A percentile compares a stretch with the other conserved stretches of the same genome.
Evolutionary conservation across 2,329 filamentous ascomycete species (phyloP).

Genomic region (Aspergillus persii): DNA sequence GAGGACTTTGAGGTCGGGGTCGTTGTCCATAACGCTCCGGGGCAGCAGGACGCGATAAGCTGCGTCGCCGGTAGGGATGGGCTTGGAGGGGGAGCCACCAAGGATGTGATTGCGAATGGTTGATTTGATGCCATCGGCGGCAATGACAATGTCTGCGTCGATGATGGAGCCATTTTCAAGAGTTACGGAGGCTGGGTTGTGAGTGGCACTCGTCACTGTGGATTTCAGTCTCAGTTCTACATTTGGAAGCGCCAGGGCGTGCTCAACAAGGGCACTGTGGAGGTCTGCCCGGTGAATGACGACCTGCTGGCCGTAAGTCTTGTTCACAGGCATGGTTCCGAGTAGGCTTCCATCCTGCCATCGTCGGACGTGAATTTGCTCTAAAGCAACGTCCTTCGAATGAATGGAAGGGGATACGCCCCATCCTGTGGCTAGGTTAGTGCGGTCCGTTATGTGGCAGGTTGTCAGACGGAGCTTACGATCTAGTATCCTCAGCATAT

Average conservation of each 20-base stretch:
- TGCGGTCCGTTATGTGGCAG: not conserved
- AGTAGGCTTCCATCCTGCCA: constrained; percentile 36
- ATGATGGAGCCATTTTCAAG: constrained; percentile 27
- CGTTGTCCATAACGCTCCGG: constrained; percentile 63
- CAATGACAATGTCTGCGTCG: constrained; percentile 50
- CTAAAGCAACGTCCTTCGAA: constrained; percentile 32
- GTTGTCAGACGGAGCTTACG: constrained; percentile 31
- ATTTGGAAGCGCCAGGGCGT: constrained; percentile 27
- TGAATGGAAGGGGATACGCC: constrained; percentile 34
- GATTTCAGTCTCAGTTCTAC: constrained; percentile 32
- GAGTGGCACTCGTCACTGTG: constrained; percentile 25
- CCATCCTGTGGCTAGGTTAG: constrained; percentile 27
- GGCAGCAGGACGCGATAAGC: constrained; percentile 77
- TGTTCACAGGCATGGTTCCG: constrained; percentile 34
- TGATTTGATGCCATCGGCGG: constrained; percentile 56
- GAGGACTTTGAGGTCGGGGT: constrained; percentile 66
- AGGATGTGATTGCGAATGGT: constrained; percentile 43
- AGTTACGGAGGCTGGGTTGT: constrained; percentile 28
- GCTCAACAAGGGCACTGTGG: constrained; percentile 32
- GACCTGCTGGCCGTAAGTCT: constrained; percentile 33
- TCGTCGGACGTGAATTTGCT: constrained; percentile 36
- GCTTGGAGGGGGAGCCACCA: constrained; percentile 18
- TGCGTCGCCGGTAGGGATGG: constrained; percentile 62
- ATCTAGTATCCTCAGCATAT: constrained; percentile 73
- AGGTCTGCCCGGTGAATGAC: constrained; percentile 38